Conservation (phyloP, 768 basidiomycete genomes). For the Plicaturopsis crispa region DNA sequence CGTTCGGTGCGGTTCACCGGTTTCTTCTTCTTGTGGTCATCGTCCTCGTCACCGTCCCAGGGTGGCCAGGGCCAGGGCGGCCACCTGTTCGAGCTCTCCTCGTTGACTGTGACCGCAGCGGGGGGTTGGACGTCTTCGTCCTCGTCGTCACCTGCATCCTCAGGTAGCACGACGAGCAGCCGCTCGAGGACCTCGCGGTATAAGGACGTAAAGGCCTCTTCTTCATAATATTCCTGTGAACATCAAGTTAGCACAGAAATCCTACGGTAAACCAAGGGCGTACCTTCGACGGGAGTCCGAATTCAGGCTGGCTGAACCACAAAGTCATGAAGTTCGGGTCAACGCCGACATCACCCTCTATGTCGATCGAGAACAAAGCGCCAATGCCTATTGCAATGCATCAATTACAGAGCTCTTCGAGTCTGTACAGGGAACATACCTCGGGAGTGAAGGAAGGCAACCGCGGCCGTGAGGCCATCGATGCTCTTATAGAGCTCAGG, state of each 20-base stretch:
- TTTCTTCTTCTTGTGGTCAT: constrained; percentile 29
- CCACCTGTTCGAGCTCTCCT: constrained; percentile 44
- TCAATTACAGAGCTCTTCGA: constrained; percentile 3
- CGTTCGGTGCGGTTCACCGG: constrained; percentile 44
- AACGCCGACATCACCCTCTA: constrained; percentile 82
- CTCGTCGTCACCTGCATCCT: constrained; percentile 38
- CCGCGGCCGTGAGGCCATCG: constrained; percentile 68
- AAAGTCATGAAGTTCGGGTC: constrained; percentile 83
- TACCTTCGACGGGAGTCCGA: constrained; percentile 87
- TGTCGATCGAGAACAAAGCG: constrained; percentile 70
- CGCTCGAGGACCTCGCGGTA: constrained; percentile 65
- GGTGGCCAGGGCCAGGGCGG: constrained; percentile 86
- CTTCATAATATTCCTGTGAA: constrained; percentile 81
- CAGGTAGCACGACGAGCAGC: constrained; percentile 53
- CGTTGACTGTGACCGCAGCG: constrained; percentile 24
- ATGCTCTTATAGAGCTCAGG: constrained; percentile 21
- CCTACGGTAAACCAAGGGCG: constrained; percentile 7
- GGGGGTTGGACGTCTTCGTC: constrained; percentile 17
- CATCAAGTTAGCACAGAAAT: constrained; percentile 1
- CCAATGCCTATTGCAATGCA: constrained; percentile 47
- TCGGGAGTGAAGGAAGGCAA: constrained; percentile 83
- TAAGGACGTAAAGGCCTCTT: constrained; percentile 56
- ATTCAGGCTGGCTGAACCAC: constrained; percentile 75
- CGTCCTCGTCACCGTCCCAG: constrained; percentile 63
- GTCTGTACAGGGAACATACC: constrained; percentile 33